These are phyloP conservation scores for Globisporangium iwayamae DNA, from an alignment of 352 stramenopile genomes.

Conservation along the genomic window DNA sequence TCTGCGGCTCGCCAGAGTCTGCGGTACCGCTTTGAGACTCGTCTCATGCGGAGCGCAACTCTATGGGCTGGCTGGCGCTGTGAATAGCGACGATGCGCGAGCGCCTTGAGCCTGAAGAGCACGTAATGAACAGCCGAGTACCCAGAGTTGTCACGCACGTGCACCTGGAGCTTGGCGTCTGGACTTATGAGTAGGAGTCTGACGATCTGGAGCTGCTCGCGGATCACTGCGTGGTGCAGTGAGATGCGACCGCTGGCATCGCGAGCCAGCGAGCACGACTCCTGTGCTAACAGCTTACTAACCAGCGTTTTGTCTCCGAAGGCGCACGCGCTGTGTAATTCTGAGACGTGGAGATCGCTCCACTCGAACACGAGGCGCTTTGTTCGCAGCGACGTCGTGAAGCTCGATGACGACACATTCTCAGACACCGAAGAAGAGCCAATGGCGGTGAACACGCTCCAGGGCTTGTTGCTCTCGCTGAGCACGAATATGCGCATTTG, in stretches of 20 bases:
- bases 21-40: slow-evolving; percentile 25
- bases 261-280: slow-evolving; percentile 26
- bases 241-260: slow-evolving; percentile 39
- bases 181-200: slow-evolving; percentile 28
- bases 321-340: slow-evolving; percentile 31
- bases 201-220: slow-evolving; percentile 28
- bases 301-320: slow-evolving; percentile 20
- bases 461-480: slow-evolving; percentile 28
- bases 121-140: slow-evolving; percentile 41
- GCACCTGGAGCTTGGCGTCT: slow-evolving; percentile 40
- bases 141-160: slow-evolving; percentile 33
- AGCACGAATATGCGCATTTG: slow-evolving; percentile 25
- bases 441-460: slow-evolving; percentile 30
- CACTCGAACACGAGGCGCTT: slow-evolving; percentile 32
- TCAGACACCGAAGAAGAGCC: slow-evolving; percentile 4
- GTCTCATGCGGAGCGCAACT: slow-evolving; percentile 12
- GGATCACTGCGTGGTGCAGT: slow-evolving; percentile 52
- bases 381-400: slow-evolving; percentile 15
- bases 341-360: slow-evolving; percentile 26
- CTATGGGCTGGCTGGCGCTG: not conserved
- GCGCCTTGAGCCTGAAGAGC: slow-evolving; percentile 36
- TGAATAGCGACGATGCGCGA: slow-evolving; percentile 16
- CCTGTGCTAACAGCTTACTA: slow-evolving; percentile 15
- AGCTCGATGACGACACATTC: not conserved
- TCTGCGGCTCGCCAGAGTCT: slow-evolving; percentile 7